Evolutionary conservation across 768 basidiomycete species (phyloP), one percentile per base, ranked within the genome.

Genomic region (Tephrocybe rancida): DNA sequence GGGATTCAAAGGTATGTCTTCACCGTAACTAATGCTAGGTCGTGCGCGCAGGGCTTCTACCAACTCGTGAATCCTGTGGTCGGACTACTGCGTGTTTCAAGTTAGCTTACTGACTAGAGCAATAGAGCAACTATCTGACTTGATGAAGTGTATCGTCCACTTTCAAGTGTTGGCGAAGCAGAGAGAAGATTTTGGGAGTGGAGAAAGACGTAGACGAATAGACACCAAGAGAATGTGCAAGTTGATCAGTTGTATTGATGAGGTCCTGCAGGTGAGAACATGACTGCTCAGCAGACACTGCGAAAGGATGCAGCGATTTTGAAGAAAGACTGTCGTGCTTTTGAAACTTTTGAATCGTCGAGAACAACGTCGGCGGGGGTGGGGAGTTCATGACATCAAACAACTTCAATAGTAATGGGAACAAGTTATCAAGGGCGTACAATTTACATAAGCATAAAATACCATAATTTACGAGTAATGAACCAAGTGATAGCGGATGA

Each of bases 161-260:
- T 14, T 68, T 60, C 0, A 85, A 77, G 55, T 85, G 80, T 63
- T 91, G 86, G 25, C 86, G 82, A 61, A 89, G 73, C 22, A 84
- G 74, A 14, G 88, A 88, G 29, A 87, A 74, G 5, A 89, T 75
- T 60, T 89, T 90, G 13, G 85, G 77, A 44, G 86, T 85, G 25
- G 80, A 75, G 56, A 83, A 75, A 7, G 80, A 75, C 10, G 76
- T 69, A 6, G 83, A 67, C 14, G 77, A 56, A 59, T 83, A 82
- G 44, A 78, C 63, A 24, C 76, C 72, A 24, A 90, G 69, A 0
- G 84, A 85, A 64, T 79, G 71, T 2, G 78, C 76, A 13, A 87
- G 66, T 59, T 83, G 78, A 34, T 77, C 72, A 11, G 83, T 75
- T 9, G 79, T 69, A 48, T 80, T 73, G 44, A 85, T 72, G 10